Evolutionary conservation across 352 stramenopile species (phyloP), one percentile per base, ranked within the genome.

Genomic region (Aphanomyces euteiches): DNA sequence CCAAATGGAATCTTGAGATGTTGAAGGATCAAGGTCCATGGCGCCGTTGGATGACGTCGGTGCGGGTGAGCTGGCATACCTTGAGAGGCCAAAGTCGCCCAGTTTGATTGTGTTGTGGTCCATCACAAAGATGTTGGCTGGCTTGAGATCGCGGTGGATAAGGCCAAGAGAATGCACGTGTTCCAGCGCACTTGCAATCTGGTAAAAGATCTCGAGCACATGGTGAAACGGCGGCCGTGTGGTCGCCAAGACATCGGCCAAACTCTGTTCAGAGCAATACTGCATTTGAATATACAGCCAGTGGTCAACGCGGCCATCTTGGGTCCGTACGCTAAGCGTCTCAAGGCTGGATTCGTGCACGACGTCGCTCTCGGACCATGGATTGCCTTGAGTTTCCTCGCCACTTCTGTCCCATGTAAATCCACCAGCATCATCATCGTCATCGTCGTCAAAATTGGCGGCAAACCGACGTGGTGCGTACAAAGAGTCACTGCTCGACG

Each of bases 241-340:
- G 72, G 94, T 77, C 79, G 94, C 90, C 50, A 96, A 69, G 73
- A 92, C 95, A 48, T 96, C 85, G 8, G 79, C 84, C n/a, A 97
- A 80, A 34, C 92, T 96, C 50, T 88, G 80, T 0, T 80, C 84
- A 17, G 87, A 87, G 75, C 89, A 97, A 74, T 96, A 95, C 66
- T 92, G 87, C 90, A 97, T 97, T 72, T 97, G 89, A 57, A 97
- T 97, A 71, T 95, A 97, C 59, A 97, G 71, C 84, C 86, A 92
- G 69, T 96, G 88, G 56, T 96, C 89, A 70, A 77, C 60, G 47
- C 45, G 72, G 43, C 17, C 17, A n/a, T 50, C 43, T 50, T 50
- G 43, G 43, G 43, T 50, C 1, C 43, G 43, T n/a, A 50, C 43
- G 43, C 43, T 50, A 2, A 50, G 43, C 43, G 43, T 50, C 10